Evolutionary conservation across 495 filamentous ascomycete species (phyloP), one percentile per base, ranked within the genome.

Genomic region (Patellaria atrata): DNA sequence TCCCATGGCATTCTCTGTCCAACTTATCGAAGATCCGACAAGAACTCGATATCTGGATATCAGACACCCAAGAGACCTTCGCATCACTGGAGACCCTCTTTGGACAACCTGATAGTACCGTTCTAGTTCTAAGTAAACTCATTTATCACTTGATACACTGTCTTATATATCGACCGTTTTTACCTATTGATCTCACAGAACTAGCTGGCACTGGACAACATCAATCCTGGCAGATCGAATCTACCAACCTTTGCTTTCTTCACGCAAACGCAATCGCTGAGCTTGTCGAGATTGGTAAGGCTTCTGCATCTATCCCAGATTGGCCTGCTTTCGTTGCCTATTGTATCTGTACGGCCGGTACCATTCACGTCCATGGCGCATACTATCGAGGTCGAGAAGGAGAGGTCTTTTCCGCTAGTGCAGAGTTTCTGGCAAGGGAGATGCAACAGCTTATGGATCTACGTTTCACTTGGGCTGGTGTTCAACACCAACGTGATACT

Each of bases 151-250:
- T 86, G 15, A 74, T 86, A 23, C 80, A 86, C 51, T 86, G 80
- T 44, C 62, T 91, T 14, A 73, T 91, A 12, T 91, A 86, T 51
- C 71, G 82, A 9, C 81, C 81, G 0, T 91, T 87, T 49, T 62
- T 91, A 10, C 82, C 82, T 1, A 78, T 91, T 25, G 79, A 86
- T 56, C 63, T 87, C 6, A 68, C 75, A 14, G 81, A 87, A 44
- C 63, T 87, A 5, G 68, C 78, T 22, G 79, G 78, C 13, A 75
- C 71, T 0, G 78, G 80, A 0, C 82, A 87, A 47, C 80, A 91
- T 43, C 81, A 86, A 50, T 83, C 79, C 22, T 91, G 82, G 82
- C 82, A 87, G 53, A 86, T 86, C 33, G 80, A 84, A 46, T 78
- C 81, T 0, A 86, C 81, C 1, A 83, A 85, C 39, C 67, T 85